These are phyloP conservation scores for Dillenia turbinata DNA, from an alignment of 164 flowering plant genomes.

Conservation along the genomic window DNA sequence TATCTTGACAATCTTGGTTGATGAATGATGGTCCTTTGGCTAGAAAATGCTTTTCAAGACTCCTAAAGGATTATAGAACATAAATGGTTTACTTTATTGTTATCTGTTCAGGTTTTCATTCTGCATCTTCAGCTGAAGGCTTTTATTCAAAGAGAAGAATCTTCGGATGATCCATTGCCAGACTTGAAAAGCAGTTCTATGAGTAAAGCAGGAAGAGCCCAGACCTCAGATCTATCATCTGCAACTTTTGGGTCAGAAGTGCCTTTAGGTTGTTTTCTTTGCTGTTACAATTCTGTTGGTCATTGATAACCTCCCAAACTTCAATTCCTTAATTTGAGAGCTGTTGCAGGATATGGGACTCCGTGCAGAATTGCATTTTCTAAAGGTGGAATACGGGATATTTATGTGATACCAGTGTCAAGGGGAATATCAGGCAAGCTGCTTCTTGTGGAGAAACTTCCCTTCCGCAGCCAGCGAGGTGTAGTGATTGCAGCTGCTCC, in stretches of 20 bases:
- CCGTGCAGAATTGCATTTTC: slow-evolving; percentile 58
- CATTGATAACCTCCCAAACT: not conserved
- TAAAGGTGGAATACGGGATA: slow-evolving; percentile 35
- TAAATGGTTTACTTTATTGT: not conserved
- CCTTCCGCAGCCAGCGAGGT: slow-evolving; percentile 35
- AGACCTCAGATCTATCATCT: slow-evolving; percentile 31
- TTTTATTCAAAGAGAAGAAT: slow-evolving; percentile 24
- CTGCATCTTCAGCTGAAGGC: slow-evolving; percentile 53
- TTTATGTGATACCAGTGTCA: slow-evolving; percentile 41
- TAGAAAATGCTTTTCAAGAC: no score
- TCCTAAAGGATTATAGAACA: no score
- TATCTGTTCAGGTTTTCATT: slow-evolving; percentile 38
- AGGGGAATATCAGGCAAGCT: slow-evolving; percentile 45
- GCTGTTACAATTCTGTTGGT: slow-evolving; percentile 1
- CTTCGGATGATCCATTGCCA: slow-evolving; percentile 25
- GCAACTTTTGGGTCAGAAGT: slow-evolving; percentile 49
- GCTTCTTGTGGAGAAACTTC: slow-evolving; percentile 54
- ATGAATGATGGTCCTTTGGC: no score
- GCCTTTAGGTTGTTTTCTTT: slow-evolving; percentile 34
- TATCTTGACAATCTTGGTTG: no score
- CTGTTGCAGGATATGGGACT: slow-evolving; percentile 35
- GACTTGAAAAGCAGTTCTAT: slow-evolving; percentile 17
- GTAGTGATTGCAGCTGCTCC: slow-evolving; percentile 61
- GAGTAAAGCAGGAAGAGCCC: slow-evolving; percentile 21
- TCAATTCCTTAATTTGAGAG: slow-evolving; percentile 3